A percentile compares a stretch with the other conserved stretches of the same genome.
phyloP scores from a whole-genome alignment of 495 filamentous ascomycete species.

The Aspergillus avenaceus region DNA sequence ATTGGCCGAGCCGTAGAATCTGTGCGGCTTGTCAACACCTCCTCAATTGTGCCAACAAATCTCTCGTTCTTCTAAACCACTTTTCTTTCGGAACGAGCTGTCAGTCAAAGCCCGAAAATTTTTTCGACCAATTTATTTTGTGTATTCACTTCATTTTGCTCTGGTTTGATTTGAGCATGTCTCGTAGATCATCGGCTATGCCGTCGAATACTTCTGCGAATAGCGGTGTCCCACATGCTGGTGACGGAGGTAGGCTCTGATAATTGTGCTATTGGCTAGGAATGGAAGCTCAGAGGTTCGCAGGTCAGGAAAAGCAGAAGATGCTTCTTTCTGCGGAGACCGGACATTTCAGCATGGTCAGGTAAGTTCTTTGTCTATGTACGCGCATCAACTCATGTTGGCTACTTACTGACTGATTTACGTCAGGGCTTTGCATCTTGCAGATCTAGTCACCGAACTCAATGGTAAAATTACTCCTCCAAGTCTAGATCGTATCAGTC shows the following conservation, averaged over 20 bases:
- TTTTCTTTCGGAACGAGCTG: too few species aligned
- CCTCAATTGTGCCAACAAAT: conserved; percentile 17
- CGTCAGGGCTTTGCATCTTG: conserved; percentile 78
- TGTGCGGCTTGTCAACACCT: conserved; percentile 26
- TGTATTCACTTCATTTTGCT: not conserved
- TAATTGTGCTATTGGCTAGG: conserved; percentile 7
- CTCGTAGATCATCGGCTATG: conserved; percentile 42
- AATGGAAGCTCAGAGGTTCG: conserved; percentile 15
- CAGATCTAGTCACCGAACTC: conserved; percentile 90
- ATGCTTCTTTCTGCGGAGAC: conserved; percentile 69
- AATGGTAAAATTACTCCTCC: conserved; percentile 78
- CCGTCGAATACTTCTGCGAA: conserved; percentile 32
- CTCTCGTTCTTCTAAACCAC: conserved; percentile 2
- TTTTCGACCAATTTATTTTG: not conserved
- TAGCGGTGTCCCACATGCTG: conserved; percentile 28
- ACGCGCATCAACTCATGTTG: not conserved
- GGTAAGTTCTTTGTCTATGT: conserved; percentile 36
- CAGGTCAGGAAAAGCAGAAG: conserved; percentile 81
- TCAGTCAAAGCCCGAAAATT: not conserved
- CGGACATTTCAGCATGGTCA: conserved; percentile 76
- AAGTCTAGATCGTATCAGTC: too few species aligned
- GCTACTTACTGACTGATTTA: conserved; percentile 15
- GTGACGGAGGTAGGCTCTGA: conserved; percentile 37
- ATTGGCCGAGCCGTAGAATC: conserved; percentile 20
- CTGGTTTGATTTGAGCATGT: conserved; percentile 33